Conservation (phyloP, 176 grass and related monocot species). For the Luzula sylvatica region DNA sequence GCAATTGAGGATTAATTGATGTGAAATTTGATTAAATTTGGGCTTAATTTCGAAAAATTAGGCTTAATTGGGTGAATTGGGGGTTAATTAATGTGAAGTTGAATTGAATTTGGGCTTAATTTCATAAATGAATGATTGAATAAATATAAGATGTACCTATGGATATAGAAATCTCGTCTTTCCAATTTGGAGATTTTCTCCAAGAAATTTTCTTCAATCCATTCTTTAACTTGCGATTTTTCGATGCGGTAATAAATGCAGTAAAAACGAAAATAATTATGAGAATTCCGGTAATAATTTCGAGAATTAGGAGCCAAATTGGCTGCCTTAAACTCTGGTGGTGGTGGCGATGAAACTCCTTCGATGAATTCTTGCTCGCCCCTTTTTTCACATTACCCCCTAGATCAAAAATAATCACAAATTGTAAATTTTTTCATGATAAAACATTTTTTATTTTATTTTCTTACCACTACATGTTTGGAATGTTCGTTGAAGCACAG, state of each 20-base stretch:
- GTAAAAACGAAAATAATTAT: constrained; percentile 55
- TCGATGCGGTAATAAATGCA: constrained; percentile 51
- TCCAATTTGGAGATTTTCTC: constrained; percentile 58
- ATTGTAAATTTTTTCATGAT: no score
- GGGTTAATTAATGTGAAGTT: no score
- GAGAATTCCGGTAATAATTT: constrained; percentile 80
- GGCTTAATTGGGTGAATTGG: neutral
- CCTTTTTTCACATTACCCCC: constrained; percentile 41
- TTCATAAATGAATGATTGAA: no score
- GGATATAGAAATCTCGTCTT: constrained; percentile 53
- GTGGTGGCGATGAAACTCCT: constrained; percentile 35
- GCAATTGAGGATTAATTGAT: no score
- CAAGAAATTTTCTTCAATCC: constrained; percentile 57
- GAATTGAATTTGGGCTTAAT: no score
- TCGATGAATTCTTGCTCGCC: constrained; percentile 25
- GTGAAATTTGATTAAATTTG: neutral
- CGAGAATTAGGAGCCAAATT: constrained; percentile 80
- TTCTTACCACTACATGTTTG: constrained; percentile 46
- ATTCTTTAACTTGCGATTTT: constrained; percentile 58
- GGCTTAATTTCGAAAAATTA: neutral
- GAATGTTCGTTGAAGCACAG: constrained; percentile 43
- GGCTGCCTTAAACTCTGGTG: constrained; percentile 38
- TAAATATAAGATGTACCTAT: constrained; percentile 34
- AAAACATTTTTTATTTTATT: no score
- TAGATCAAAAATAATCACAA: constrained; percentile 12